A percentile compares a stretch with the other conserved stretches of the same genome.
phyloP scores from a whole-genome alignment of 148 eudicot genomes.

The Bassia scoparia region DNA sequence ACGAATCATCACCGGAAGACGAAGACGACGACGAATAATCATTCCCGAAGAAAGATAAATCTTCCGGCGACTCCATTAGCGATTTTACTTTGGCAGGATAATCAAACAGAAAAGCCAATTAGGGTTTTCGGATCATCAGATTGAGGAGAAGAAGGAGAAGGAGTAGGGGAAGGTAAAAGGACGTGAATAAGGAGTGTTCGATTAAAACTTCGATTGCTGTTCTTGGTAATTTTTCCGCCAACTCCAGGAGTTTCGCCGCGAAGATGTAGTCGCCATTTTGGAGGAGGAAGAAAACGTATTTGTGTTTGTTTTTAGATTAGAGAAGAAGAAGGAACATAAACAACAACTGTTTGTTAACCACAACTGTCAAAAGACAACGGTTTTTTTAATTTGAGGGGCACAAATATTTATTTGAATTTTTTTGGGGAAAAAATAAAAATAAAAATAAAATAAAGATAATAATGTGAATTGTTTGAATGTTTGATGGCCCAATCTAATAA shows the following conservation, averaged over 20 bases:
- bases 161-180: too few relatives aligned
- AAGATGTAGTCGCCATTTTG: slow-evolving; percentile 38
- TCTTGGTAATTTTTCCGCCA: slow-evolving; percentile 57
- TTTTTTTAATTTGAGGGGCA: too few relatives aligned
- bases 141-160: slow-evolving; percentile 12
- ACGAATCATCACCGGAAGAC: slow-evolving; percentile 29
- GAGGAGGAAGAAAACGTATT: slow-evolving; percentile 13
- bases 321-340: not conserved
- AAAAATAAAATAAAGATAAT: too few relatives aligned
- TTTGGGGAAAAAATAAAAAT: too few relatives aligned
- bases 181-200: slow-evolving; percentile 60
- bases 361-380: too few relatives aligned
- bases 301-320: not conserved
- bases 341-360: not conserved
- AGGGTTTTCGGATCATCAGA: slow-evolving; percentile 44
- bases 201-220: not conserved
- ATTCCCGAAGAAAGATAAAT: slow-evolving; percentile 45
- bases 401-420: too few relatives aligned
- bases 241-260: slow-evolving; percentile 34
- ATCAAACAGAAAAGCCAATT: slow-evolving; percentile 71
- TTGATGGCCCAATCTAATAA: too few relatives aligned
- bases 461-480: too few relatives aligned
- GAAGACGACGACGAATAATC: slow-evolving; percentile 33
- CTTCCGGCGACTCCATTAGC: slow-evolving; percentile 70
- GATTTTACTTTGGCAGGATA: slow-evolving; percentile 58